These are phyloP conservation scores for Penicillium subrubescens DNA, from an alignment of 495 filamentous ascomycete species.

Conservation along the genomic window DNA sequence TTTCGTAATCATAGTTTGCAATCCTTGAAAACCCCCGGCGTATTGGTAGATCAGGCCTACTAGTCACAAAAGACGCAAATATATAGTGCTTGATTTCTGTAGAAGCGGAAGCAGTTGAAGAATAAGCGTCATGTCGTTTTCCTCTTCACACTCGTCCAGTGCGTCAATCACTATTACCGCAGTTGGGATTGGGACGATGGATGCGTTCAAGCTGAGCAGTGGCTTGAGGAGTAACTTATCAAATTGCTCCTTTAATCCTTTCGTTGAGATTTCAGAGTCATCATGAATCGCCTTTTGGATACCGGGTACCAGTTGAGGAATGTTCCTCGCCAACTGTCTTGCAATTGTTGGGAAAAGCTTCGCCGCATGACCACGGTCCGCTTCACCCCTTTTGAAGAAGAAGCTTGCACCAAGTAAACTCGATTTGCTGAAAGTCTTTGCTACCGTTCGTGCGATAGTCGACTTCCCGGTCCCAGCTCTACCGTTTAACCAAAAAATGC, in stretches of 20 bases:
- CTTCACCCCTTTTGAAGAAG: too few relatives aligned
- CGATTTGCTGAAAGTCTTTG: conserved; percentile 3
- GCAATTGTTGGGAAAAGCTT: conserved; percentile 49
- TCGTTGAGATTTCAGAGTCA: conserved; percentile 34
- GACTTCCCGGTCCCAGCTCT: conserved; percentile 47
- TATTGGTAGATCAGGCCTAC: conserved; percentile 12
- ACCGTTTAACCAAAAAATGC: conserved; percentile 46
- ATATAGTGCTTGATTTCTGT: conserved; percentile 10
- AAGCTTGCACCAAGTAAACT: conserved; percentile 29
- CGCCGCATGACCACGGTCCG: conserved; percentile 39
- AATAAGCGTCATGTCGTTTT: conserved; percentile 39
- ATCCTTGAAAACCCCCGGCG: not conserved
- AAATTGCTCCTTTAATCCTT: conserved; percentile 48
- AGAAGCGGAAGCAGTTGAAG: conserved; percentile 35
- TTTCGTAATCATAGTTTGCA: not conserved
- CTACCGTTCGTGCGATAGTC: conserved; percentile 34
- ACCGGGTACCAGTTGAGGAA: conserved; percentile 24
- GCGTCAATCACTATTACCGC: conserved; percentile 51
- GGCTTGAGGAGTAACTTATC: conserved; percentile 49
- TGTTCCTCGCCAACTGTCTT: conserved; percentile 35
- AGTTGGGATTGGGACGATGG: not conserved
- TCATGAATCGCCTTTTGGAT: conserved; percentile 38
- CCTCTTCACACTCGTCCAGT: conserved; percentile 52
- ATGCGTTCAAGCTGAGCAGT: conserved; percentile 16
- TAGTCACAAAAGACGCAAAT: not conserved